A percentile compares a stretch with the other conserved stretches of the same genome.
These are phyloP conservation scores for Suillus placidus DNA, from an alignment of 768 basidiomycete genomes.

Conservation along the genomic window DNA sequence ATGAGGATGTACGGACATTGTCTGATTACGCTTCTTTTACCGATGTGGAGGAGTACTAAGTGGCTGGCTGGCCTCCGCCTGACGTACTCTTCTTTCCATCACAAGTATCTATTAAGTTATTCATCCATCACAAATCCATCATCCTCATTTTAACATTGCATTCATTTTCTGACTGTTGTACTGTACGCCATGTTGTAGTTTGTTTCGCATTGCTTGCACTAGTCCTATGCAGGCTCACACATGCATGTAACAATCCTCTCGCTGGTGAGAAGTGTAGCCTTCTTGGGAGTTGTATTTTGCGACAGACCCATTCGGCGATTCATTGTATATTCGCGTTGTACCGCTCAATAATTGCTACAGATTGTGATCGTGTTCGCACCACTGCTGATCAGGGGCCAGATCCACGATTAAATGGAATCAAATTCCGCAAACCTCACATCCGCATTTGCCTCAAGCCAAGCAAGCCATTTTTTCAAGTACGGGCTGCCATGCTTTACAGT, in stretches of 20 bases:
- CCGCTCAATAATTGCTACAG: neutral
- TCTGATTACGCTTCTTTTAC: constrained; percentile 78
- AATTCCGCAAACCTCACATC: constrained; percentile 86
- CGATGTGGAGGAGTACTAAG: constrained; percentile 71
- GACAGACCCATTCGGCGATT: neutral
- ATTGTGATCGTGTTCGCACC: neutral
- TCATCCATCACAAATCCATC: too few relatives aligned
- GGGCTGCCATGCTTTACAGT: constrained; percentile 84
- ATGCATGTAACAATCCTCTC: constrained; percentile 2
- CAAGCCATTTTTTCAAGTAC: constrained; percentile 89
- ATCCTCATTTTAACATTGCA: constrained; percentile 4
- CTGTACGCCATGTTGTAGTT: constrained; percentile 15
- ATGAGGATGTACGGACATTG: constrained; percentile 71
- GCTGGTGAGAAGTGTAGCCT: neutral
- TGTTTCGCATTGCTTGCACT: neutral
- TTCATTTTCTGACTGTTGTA: constrained; percentile 12
- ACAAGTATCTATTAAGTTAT: constrained; percentile 6
- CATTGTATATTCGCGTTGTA: neutral
- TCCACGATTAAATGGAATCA: constrained; percentile 40
- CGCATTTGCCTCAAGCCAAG: constrained; percentile 87
- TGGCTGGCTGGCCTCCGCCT: constrained; percentile 11
- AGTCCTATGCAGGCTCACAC: neutral
- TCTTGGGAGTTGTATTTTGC: neutral
- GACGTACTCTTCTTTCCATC: neutral
- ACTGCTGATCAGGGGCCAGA: neutral